phyloP scores from a whole-genome alignment of 2,329 filamentous ascomycete species.

The Epichloe scottii region DNA sequence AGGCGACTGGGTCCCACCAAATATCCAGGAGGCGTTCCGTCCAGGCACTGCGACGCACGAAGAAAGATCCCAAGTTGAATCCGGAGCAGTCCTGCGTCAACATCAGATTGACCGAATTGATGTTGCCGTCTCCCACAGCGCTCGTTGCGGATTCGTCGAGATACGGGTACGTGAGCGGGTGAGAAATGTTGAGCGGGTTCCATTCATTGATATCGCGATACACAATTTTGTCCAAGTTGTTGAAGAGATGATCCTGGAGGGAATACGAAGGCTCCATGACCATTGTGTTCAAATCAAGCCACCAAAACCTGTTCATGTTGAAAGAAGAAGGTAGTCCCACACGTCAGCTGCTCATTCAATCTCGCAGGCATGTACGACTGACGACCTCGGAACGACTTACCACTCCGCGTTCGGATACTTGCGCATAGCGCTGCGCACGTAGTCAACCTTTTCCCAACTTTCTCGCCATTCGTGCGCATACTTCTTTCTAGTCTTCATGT shows the following conservation, averaged over 20 bases:
- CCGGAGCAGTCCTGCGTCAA: conserved; percentile 89
- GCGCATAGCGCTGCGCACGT: conserved; percentile 72
- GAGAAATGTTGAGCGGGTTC: conserved; percentile 87
- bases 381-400: conserved; percentile 37
- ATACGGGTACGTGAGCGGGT: conserved; percentile 62
- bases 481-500: conserved; percentile 97
- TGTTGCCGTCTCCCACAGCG: conserved; percentile 60
- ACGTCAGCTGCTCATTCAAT: too few species aligned
- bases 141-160: conserved; percentile 67
- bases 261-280: conserved; percentile 94
- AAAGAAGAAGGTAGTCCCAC: neutral
- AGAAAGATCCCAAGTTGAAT: conserved; percentile 95
- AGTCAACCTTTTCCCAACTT: conserved; percentile 98
- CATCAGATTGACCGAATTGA: conserved; percentile 73
- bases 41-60: conserved; percentile 75
- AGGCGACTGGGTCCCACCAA: conserved; percentile 97
- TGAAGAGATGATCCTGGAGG: conserved; percentile 81
- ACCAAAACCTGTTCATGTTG: conserved; percentile 79
- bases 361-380: too few species aligned
- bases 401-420: conserved; percentile 96
- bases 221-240: conserved; percentile 57
- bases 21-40: conserved; percentile 84
- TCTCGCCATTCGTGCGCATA: conserved; percentile 99
- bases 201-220: conserved; percentile 95
- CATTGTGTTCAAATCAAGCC: conserved; percentile 94